phyloP scores from a whole-genome alignment of 495 filamentous ascomycete genomes.

The Rostrohypoxylon terebratum region DNA sequence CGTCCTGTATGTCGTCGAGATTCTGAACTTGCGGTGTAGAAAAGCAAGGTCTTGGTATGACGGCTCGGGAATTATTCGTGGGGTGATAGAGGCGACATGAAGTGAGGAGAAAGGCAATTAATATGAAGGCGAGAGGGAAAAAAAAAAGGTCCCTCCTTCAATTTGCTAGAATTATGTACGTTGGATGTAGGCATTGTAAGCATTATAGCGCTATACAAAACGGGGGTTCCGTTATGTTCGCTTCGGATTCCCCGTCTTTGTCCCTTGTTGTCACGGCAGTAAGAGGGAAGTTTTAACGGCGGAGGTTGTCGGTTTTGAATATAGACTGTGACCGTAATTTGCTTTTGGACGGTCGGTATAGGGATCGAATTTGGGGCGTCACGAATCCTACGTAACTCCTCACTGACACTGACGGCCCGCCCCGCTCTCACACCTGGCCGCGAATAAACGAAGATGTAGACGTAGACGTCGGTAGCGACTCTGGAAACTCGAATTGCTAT shows the following conservation, averaged over 20 bases:
- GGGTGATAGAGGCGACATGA: constrained; percentile 20
- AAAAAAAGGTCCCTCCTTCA: background rate
- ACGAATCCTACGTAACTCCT: constrained; percentile 33
- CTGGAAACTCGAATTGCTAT: constrained; percentile 17
- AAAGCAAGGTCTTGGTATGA: constrained; percentile 16
- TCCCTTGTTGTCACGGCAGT: constrained; percentile 10
- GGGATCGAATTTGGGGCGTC: constrained; percentile 34
- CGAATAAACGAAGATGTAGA: constrained; percentile 12
- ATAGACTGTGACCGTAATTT: constrained; percentile 14
- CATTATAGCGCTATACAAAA: constrained; percentile 9
- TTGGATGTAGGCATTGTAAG: background rate
- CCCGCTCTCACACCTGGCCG: constrained; percentile 26
- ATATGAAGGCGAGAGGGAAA: background rate
- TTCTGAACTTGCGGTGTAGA: constrained; percentile 45
- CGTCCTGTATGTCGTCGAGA: constrained; percentile 25
- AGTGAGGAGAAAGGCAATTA: constrained; percentile 32
- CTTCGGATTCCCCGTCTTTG: constrained; percentile 7
- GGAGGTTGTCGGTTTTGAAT: constrained; percentile 15
- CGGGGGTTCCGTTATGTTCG: background rate
- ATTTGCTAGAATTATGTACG: constrained; percentile 17
- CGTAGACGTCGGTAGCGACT: background rate
- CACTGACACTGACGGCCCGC: constrained; percentile 24
- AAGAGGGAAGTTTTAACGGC: constrained; percentile 29
- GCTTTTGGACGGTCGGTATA: constrained; percentile 21
- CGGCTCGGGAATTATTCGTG: constrained; percentile 44